Conservation (phyloP, 768 basidiomycete genomes). For the Termitomyces sp. region DNA sequence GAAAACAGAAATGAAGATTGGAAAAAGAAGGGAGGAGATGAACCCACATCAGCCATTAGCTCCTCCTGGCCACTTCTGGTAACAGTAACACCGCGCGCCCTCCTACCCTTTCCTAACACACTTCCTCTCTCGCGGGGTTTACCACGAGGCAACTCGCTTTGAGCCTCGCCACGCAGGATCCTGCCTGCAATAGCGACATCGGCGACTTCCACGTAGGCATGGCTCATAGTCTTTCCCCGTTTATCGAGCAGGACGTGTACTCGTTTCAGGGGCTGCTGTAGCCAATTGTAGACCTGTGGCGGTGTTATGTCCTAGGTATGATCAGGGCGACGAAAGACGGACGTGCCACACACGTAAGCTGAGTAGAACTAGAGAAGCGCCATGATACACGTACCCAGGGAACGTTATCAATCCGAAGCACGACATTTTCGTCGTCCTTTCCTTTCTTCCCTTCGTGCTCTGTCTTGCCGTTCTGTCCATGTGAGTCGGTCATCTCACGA, state of each 20-base stretch:
- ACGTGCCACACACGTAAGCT: background rate
- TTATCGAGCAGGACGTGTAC: slow-evolving; percentile 77
- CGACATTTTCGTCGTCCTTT: slow-evolving; percentile 40
- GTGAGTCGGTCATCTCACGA: background rate
- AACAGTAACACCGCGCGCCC: slow-evolving; percentile 80
- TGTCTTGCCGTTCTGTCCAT: slow-evolving; percentile 10
- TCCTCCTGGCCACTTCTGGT: slow-evolving; percentile 78
- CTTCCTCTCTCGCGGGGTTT: slow-evolving; percentile 39
- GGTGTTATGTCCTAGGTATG: slow-evolving; percentile 76
- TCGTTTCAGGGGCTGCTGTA: slow-evolving; percentile 62
- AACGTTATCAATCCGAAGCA: slow-evolving; percentile 82
- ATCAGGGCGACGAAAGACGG: background rate
- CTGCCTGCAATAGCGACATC: slow-evolving; percentile 57
- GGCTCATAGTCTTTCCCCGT: slow-evolving; percentile 80
- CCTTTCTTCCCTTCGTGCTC: slow-evolving; percentile 6
- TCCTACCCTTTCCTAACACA: slow-evolving; percentile 71
- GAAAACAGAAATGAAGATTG: background rate
- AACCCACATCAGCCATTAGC: slow-evolving; percentile 70
- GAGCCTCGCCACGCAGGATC: slow-evolving; percentile 55
- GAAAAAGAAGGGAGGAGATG: background rate
- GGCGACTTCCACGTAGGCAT: slow-evolving; percentile 75
- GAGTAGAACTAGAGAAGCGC: background rate
- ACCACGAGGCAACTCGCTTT: slow-evolving; percentile 27
- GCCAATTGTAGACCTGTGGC: slow-evolving; percentile 59
- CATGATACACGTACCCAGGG: slow-evolving; percentile 59